These are phyloP conservation scores for Coemansia sp. DNA, from an alignment of 192 early-diverging fungal species.

Conservation along the genomic window DNA sequence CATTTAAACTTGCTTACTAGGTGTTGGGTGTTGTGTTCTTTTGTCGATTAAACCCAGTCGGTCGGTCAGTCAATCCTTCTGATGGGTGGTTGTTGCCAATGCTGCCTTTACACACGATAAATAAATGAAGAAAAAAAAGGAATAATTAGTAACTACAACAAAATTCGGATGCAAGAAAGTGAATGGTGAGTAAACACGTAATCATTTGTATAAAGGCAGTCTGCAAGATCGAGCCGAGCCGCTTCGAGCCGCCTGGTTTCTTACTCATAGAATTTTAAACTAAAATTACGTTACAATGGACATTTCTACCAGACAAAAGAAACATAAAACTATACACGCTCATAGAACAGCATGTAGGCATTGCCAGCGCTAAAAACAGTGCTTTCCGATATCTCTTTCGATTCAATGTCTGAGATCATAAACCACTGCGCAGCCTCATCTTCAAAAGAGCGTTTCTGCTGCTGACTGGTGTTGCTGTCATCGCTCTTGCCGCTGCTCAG, in stretches of 20 bases:
- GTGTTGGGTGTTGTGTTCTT: background rate
- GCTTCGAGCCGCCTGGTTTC: too few relatives aligned
- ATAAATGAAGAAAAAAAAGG: too few relatives aligned
- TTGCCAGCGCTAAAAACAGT: constrained; percentile 45
- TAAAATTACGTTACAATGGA: too few relatives aligned
- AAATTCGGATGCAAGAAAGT: too few relatives aligned
- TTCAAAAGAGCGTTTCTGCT: background rate
- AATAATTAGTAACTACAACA: too few relatives aligned
- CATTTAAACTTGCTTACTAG: constrained; percentile 12
- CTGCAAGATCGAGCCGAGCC: too few relatives aligned
- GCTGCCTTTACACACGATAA: too few relatives aligned
- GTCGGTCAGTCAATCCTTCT: too few relatives aligned
- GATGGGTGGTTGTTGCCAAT: too few relatives aligned
- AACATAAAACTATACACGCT: constrained; percentile 24
- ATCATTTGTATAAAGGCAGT: too few relatives aligned
- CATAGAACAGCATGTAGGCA: constrained; percentile 58
- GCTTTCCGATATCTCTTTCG: constrained; percentile 49
- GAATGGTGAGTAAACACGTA: too few relatives aligned
- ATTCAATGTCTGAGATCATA: constrained; percentile 61
- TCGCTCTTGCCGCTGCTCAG: background rate
- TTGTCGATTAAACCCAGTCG: background rate
- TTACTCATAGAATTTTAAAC: too few relatives aligned
- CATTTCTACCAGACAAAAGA: background rate
- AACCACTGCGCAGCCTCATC: constrained; percentile 56
- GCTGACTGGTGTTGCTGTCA: background rate